Evolutionary conservation across 2,329 filamentous ascomycete species (phyloP), one percentile per base, ranked within the genome.

Genomic region (Trichoderma hamatum): DNA sequence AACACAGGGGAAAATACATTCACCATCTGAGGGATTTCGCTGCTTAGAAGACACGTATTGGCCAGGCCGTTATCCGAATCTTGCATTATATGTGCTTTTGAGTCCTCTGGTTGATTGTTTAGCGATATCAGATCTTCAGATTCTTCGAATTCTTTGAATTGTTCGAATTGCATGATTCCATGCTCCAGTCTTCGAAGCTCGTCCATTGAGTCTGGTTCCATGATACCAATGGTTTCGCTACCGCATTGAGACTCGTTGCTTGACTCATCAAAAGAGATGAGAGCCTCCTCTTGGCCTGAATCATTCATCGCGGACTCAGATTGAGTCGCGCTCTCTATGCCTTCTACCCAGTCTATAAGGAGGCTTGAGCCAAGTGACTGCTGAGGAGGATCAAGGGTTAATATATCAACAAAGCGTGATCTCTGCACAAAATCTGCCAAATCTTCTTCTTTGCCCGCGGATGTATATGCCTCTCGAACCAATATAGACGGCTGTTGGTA

Each of bases 101-200:
- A 26, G 49, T 9, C 3, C 19, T 26, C 19, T 13, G 56, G 24
- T 19, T 21, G 34, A 36, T 49, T 54, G 7, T 26, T 36, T 16
- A 71, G 60, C 49, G 26, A 62, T 51, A 71, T 62, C 3, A 71
- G 24, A 43, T 68, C 55, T 30, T 64, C 28, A 26, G 68, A 70
- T 24, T 32, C 16, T 26, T 68, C 32, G 30, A 68, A 70, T 24
- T 32, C 16, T 26, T 68, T 26, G 30, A 68, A 68, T 10, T 34
- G 32, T 16, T 70, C 30, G 32, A 68, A 24, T 2, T n/a, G 24
- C 7, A n/a, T 32, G 36, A 36, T 28, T n/a, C 28, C 49, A 11
- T 54, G 2, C 28, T 56, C 28, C 4, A 43, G 11, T 13, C 21
- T 21, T 30, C 54, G 56, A 67, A 66, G 54, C 5, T 51, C 39